Evolutionary conservation across 768 basidiomycete genomes (phyloP), one percentile per base, ranked within the genome.

Genomic region (Trichaptum fuscoviolaceum): DNA sequence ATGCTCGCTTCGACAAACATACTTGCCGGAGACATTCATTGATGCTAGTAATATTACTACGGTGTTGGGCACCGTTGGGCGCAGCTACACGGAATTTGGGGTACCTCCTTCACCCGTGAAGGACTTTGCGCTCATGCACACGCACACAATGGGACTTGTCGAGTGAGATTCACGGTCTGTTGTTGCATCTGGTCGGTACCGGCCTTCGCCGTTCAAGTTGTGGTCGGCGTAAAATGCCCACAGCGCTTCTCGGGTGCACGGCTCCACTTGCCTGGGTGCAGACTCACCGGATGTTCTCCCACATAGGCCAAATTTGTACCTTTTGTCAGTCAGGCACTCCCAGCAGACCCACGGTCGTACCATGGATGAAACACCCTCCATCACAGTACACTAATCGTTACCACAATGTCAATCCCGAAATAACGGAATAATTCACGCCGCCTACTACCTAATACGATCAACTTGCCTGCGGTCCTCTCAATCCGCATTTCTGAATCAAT

Each of bases 321-420:
- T 52, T 52, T 12, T 3, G 2, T 20, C 42, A 20, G 42, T 15
- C 42, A 20, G 12, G 20, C 12, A 52, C 42, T 52, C 42, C 42
- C 42, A 52, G 42, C 12, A 15, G 20, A 52, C 42, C 42, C 42
- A 52, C 42, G 42, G 42, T 52, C 42, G 5, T 52, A 52, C 42
- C 42, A 52, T 52, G 42, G 42, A 20, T 52, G 30, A 30, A 30
- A 30, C 30, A 30, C 30, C 30, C 8, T 30, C 20, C 42, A 52
- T 52, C 42, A 52, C 42, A 52, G 42, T 52, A 52, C 42, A 52
- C 42, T 52, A 52, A 52, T 52, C 42, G 42, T 52, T 52, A 52
- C 42, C 42, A 52, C 42, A 52, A 52, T 20, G 42, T 52, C 15
- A 20, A 4, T 52, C 42, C 42, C 42, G 20, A 52, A 52, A 52